Base-by-base conservation (phyloP, 2,329 filamentous ascomycete genomes). In the Neonectria faginata region DNA sequence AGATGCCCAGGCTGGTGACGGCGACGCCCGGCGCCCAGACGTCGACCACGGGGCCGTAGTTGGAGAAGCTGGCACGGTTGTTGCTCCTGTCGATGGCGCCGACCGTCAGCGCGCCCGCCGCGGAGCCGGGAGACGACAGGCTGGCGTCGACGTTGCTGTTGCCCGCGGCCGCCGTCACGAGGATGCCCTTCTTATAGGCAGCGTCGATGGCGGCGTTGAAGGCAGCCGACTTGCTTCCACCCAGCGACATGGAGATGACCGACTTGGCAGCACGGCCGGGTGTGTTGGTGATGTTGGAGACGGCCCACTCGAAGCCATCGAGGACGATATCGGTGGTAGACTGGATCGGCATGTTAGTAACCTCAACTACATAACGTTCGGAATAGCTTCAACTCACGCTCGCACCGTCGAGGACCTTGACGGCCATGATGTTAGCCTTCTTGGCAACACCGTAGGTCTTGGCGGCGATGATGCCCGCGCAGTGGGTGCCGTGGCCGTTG, bases 231-330 rank as follows among this genome's bases (percentile, higher is more conserved):
- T 72, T 74, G 31, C 72, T 60, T 2, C 83, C 84, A 12, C 85
- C 86, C 2, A 89, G 80, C 22, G 84, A 87, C 83, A 89, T 83
- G 78, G 81, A 85, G 62, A 87, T 80, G 18, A 88, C 85, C 16
- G 84, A 76, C n/a, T 79, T 79, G 25, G 61, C 71, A 44, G 76
- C 72, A 22, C 82, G 82, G 47, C 75, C 76, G 16, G 80, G 76
- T 2, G 75, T 77, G 39, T 62, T 68, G 47, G 72, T 74, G 65
- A 81, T 81, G 72, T 84, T 81, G 59, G 77, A 75, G 27, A 81
- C 79, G 6, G 82, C 82, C 75, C 77, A 82, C 48, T 78, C 69
- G 51, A 71, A 77, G 31, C 78, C 79, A 8, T 76, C 70, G 20
- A 77, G 69, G 41, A 76, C 66, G 14, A 75, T 69, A 5, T 69